phyloP scores from a whole-genome alignment of 2,329 filamentous ascomycete species.

The Lecanoromycetidae sp. region DNA sequence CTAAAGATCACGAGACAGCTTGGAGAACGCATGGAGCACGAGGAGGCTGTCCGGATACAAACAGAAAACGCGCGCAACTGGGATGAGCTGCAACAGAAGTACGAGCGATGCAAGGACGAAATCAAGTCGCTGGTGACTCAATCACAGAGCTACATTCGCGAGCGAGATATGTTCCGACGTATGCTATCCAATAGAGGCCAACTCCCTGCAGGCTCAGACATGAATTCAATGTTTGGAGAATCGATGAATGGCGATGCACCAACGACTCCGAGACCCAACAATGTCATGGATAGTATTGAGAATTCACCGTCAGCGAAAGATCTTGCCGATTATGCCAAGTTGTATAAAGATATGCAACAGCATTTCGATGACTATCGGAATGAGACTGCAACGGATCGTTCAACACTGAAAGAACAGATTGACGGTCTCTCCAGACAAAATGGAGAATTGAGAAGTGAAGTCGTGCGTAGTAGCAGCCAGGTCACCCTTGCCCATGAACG shows the following conservation, averaged over 20 bases:
- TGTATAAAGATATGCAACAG: constrained; percentile 75
- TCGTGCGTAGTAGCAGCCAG: constrained; percentile 68
- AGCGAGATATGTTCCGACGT: constrained; percentile 94
- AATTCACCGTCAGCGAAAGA: constrained; percentile 42
- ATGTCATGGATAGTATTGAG: constrained; percentile 24
- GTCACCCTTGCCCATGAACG: constrained; percentile 70
- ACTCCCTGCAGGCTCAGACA: constrained; percentile 46
- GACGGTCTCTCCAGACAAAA: constrained; percentile 74
- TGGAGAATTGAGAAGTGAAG: constrained; percentile 66
- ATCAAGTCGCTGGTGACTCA: constrained; percentile 69
- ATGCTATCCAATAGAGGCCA: constrained; percentile 70
- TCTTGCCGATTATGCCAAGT: constrained; percentile 59
- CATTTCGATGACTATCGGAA: constrained; percentile 85
- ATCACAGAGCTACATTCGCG: constrained; percentile 85
- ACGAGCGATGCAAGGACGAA: constrained; percentile 73
- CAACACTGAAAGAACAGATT: constrained; percentile 71
- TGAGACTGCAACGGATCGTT: constrained; percentile 69
- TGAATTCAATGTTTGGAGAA: constrained; percentile 58
- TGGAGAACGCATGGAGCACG: constrained; percentile 79
- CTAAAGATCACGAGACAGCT: constrained; percentile 72
- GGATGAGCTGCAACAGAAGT: constrained; percentile 62
- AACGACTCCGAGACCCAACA: constrained; percentile 33
- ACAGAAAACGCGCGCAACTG: constrained; percentile 44
- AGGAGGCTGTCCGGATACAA: constrained; percentile 59
- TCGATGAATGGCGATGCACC: constrained; percentile 49